phyloP scores from a whole-genome alignment of 495 filamentous ascomycete species.

The Paragyromitra xinjiangensis region DNA sequence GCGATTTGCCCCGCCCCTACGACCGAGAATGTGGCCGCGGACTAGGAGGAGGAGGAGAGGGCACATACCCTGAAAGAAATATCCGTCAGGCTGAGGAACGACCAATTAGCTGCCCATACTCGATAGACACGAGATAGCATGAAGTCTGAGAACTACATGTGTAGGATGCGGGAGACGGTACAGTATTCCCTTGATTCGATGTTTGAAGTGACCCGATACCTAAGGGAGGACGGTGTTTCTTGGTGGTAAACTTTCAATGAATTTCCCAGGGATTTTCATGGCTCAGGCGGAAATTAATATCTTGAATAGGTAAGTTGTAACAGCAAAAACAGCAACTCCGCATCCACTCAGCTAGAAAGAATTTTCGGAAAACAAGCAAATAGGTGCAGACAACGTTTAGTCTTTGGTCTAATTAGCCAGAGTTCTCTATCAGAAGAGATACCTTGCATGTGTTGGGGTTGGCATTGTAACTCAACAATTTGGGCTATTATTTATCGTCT shows the following conservation, averaged over 20 bases:
- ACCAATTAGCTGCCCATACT: constrained; percentile 1
- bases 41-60: constrained; percentile 1
- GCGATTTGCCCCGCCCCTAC: neutral
- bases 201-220: neutral
- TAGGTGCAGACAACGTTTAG: neutral
- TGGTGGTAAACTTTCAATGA: neutral
- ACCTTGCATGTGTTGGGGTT: neutral
- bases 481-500: neutral
- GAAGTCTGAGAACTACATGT: neutral
- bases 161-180: neutral
- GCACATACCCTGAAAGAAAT: constrained; percentile 12
- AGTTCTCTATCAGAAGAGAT: neutral
- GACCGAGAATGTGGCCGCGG: constrained; percentile 4
- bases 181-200: neutral
- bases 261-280: neutral
- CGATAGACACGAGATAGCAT: neutral
- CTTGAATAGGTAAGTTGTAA: neutral
- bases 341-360: neutral
- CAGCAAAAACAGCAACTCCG: neutral
- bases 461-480: neutral
- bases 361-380: neutral
- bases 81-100: neutral
- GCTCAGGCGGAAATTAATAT: neutral
- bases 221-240: neutral
- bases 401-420: neutral